Conservation (phyloP, 306 rosid species). For the Abrus pulchellus region DNA sequence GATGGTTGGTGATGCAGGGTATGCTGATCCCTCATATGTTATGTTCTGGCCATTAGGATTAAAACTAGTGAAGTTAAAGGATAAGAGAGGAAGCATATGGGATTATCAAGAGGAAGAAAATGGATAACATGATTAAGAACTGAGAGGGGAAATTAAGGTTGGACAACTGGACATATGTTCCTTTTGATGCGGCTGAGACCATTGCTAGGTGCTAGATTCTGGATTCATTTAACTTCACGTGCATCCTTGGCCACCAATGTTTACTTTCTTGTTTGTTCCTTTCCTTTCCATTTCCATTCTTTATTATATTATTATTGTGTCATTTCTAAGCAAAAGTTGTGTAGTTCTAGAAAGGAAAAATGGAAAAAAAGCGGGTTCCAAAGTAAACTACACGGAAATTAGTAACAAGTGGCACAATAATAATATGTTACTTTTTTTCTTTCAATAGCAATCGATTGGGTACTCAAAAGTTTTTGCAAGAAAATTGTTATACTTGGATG, state of each 20-base stretch:
- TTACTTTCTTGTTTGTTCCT: not conserved
- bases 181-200: not conserved
- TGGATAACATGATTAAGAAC: not conserved
- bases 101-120: conserved; percentile 39
- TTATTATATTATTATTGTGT: not conserved
- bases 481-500: too few species aligned
- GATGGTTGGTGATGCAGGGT: not conserved
- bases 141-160: conserved; percentile 5
- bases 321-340: not conserved
- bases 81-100: conserved; percentile 39
- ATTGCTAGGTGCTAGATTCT: not conserved
- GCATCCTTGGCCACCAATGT: not conserved
- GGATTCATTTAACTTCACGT: too few species aligned
- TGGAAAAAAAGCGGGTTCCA: not conserved
- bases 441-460: too few species aligned
- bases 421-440: too few species aligned
- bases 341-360: not conserved
- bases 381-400: not conserved
- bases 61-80: conserved; percentile 43
- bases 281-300: not conserved
- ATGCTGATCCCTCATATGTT: conserved; percentile 16
- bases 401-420: too few species aligned
- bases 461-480: too few species aligned
- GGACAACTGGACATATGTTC: not conserved
- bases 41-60: conserved; percentile 3